These are phyloP conservation scores for Hypoxylon sp. DNA, from an alignment of 2,329 filamentous ascomycete genomes.

Conservation along the genomic window DNA sequence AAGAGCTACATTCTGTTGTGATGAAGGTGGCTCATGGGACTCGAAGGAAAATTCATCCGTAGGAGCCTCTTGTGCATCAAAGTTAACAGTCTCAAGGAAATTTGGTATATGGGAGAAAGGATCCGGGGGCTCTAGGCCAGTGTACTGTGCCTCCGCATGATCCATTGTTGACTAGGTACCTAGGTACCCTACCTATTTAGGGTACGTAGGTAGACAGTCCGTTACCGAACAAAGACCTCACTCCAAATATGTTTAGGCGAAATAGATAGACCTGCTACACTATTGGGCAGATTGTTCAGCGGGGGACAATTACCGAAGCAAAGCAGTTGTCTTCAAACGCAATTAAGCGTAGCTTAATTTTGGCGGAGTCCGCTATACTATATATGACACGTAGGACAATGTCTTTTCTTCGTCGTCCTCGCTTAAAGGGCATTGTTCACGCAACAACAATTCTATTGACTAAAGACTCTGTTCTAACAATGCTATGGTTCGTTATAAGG, in stretches of 20 bases:
- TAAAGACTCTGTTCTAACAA: slow-evolving; percentile 10
- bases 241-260: slow-evolving; percentile 2
- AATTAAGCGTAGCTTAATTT: neutral
- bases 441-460: neutral
- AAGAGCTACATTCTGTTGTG: neutral
- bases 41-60: neutral
- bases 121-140: slow-evolving; percentile 18
- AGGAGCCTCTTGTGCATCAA: slow-evolving; percentile 7
- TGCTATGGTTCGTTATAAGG: slow-evolving; percentile 25
- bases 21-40: neutral
- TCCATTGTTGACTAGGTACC: slow-evolving; percentile 6
- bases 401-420: neutral
- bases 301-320: slow-evolving; percentile 4
- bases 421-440: slow-evolving; percentile 27
- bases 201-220: slow-evolving; percentile 4
- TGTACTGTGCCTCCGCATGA: neutral
- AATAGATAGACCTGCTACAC: slow-evolving; percentile 27
- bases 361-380: neutral
- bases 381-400: slow-evolving; percentile 19
- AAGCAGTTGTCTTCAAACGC: neutral
- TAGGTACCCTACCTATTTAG: too few relatives aligned
- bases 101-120: neutral
- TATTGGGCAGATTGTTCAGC: slow-evolving; percentile 29
- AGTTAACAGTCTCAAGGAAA: slow-evolving; percentile 10
- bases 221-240: slow-evolving; percentile 33